These are phyloP conservation scores for Hevea brasiliensis DNA, from an alignment of 345 rosid genomes.

Conservation along the genomic window DNA sequence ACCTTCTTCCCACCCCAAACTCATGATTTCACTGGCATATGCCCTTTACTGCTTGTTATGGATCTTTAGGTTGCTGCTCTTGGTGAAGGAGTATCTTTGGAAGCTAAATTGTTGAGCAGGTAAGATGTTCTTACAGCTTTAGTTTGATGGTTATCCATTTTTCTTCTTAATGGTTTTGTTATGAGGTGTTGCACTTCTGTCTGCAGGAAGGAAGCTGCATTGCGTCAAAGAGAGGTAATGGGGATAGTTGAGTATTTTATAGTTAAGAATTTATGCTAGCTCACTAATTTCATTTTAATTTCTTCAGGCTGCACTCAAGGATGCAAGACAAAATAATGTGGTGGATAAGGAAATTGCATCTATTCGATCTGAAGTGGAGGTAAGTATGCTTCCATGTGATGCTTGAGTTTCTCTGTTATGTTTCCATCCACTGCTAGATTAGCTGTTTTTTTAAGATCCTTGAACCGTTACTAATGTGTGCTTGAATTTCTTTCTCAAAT, in stretches of 20 bases:
- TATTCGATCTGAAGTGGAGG: conserved; percentile 28
- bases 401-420: background rate
- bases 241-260: conserved; percentile 5
- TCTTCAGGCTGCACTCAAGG: conserved; percentile 34
- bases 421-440: background rate
- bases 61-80: conserved; percentile 37
- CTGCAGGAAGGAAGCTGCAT: conserved; percentile 38
- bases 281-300: background rate
- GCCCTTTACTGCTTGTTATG: conserved; percentile 13
- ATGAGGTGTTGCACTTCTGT: conserved; percentile 4
- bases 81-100: conserved; percentile 37
- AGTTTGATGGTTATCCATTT: background rate
- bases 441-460: background rate
- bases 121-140: conserved; percentile 5
- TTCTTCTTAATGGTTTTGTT: background rate
- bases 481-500: background rate
- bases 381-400: background rate
- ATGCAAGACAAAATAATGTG: conserved; percentile 24
- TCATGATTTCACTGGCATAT: background rate
- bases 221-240: conserved; percentile 37
- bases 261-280: conserved; percentile 2
- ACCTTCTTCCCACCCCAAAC: background rate
- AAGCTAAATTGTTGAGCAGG: conserved; percentile 39
- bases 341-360: conserved; percentile 32
- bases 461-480: background rate